These are phyloP conservation scores for Peribolospora baueri DNA, from an alignment of 768 basidiomycete species.

Conservation along the genomic window DNA sequence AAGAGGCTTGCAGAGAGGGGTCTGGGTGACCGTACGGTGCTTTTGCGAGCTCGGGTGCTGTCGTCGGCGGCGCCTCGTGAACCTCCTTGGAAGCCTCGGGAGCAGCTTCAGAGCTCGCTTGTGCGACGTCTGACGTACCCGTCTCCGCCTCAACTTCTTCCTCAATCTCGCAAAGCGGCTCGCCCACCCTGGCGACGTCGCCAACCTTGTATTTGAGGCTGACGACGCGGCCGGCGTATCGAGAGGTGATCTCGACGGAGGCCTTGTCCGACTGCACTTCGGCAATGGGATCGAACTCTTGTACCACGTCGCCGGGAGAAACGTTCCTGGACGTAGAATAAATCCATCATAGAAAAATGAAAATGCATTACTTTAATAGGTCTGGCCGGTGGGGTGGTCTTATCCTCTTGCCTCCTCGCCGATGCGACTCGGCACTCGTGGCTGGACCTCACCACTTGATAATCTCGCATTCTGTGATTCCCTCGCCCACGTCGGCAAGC, in stretches of 20 bases:
- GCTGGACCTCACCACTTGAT: conserved; percentile 46
- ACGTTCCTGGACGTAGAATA: conserved; percentile 31
- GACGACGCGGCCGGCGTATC: conserved; percentile 50
- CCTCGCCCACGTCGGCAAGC: conserved; percentile 38
- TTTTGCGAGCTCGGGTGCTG: neutral
- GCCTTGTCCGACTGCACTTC: conserved; percentile 82
- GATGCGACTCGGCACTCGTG: neutral
- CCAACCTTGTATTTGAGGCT: conserved; percentile 55
- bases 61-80: no score
- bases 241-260: conserved; percentile 70
- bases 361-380: neutral
- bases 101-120: neutral
- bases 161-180: conserved; percentile 48
- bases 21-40: neutral
- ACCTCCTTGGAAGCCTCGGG: no score
- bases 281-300: conserved; percentile 41
- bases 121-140: neutral
- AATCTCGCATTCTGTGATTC: conserved; percentile 73
- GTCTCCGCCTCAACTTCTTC: conserved; percentile 1
- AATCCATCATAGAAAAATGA: neutral
- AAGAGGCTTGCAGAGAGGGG: no score
- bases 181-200: conserved; percentile 59
- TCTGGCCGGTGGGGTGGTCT: neutral
- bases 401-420: neutral
- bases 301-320: conserved; percentile 28